Base-by-base conservation (phyloP, 192 early-diverging fungal species). In the Thamnidium elegans region DNA sequence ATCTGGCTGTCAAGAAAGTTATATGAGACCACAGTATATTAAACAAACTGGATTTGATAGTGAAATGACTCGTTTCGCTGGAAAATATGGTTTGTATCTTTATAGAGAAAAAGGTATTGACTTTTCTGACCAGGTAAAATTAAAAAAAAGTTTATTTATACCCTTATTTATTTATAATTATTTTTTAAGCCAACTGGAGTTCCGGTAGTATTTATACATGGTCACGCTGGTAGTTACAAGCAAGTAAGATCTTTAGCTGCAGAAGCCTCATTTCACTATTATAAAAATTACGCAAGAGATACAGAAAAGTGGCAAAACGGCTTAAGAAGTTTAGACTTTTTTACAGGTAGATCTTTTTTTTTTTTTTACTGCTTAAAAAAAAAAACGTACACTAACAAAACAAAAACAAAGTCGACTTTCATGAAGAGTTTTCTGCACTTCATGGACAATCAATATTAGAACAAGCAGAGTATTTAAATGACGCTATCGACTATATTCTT, bases 191-290 rank as follows among this genome's bases (percentile, higher is more conserved):
- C 87, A 21, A 80, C 71, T 17, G 88, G 92, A 39, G 81, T 93
- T 23, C 97, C 97, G 2, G 86, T 92, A 0, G 79, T 99, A 11
- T 99, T 99, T 78, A 86, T 99, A 39, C 96, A 94, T 3, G 96
- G 96, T 0, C 92, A 97, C 63, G 93, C 95, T 23, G 96, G 96
- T 15, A 94, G 90, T 65, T 90, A 90, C 63, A 91, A 90, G 67
- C 96, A 99, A 77, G 83, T 90, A 8, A 79, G 92, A 21, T 93
- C 92, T 15, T 80, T 99, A 17, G 94, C 92, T 6, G 79, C 88
- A n/a, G 86, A 88, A 26, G 71, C 90, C 7, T 71, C 90, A 14
- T 63, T 66, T 3, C 78, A 83, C 34, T 88, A 85, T 70, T 80
- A 83, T 46, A 74, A 86, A 20, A 54, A 65, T 17, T 47, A 76